Conservation (phyloP, 352 stramenopile species). For the Globisporangium heterothallicum region DNA sequence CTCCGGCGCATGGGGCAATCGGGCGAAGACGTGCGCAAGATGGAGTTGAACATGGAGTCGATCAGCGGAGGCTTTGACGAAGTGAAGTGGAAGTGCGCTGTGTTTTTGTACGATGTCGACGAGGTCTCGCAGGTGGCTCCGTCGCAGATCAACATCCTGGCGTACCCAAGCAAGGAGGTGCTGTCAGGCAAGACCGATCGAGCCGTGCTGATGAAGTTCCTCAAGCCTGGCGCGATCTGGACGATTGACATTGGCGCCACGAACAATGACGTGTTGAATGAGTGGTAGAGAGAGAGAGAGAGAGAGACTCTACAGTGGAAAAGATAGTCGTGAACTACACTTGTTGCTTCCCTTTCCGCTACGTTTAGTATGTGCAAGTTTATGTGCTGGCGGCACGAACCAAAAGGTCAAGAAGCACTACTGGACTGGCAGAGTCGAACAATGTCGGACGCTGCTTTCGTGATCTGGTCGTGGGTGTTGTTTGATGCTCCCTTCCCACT, state of each 20-base stretch:
- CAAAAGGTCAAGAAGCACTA: background rate
- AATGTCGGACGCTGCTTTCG: constrained; percentile 43
- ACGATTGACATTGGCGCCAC: constrained; percentile 78
- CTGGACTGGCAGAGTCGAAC: constrained; percentile 18
- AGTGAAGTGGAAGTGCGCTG: constrained; percentile 83
- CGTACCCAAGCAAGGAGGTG: constrained; percentile 65
- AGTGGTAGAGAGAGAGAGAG: constrained; percentile 28
- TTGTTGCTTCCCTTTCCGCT: too few species aligned
- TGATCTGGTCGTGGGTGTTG: constrained; percentile 32
- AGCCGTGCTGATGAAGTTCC: constrained; percentile 67
- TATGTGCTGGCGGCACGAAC: too few species aligned
- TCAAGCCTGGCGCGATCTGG: constrained; percentile 75
- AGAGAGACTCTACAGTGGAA: constrained; percentile 3
- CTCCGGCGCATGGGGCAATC: constrained; percentile 67
- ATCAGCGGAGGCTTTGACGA: constrained; percentile 82
- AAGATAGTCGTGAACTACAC: too few species aligned
- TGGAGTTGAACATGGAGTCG: constrained; percentile 76
- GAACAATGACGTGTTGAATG: constrained; percentile 56
- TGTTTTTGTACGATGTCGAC: constrained; percentile 80
- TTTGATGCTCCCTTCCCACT: constrained; percentile 2
- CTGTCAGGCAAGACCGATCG: constrained; percentile 58
- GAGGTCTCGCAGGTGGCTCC: constrained; percentile 73
- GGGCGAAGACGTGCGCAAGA: constrained; percentile 60
- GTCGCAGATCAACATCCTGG: constrained; percentile 73
- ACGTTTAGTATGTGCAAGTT: too few species aligned